Conservation (phyloP, 768 basidiomycete genomes). For the Lactifluus subvellereus region DNA sequence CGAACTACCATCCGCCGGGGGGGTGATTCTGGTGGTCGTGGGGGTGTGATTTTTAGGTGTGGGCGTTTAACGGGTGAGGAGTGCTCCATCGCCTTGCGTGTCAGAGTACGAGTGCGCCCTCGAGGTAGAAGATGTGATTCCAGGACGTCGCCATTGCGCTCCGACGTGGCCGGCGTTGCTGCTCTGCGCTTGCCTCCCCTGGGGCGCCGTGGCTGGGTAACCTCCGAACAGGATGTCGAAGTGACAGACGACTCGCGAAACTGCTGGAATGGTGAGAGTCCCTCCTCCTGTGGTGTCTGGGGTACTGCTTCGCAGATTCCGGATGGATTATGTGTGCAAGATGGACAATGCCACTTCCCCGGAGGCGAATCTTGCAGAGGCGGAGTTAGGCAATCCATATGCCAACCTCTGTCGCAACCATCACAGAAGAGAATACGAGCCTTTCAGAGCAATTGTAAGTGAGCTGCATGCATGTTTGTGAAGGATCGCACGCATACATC, state of each 20-base stretch:
- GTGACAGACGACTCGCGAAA: constrained; percentile 39
- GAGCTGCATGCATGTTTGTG: constrained; percentile 19
- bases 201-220: constrained; percentile 21
- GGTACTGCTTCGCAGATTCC: constrained; percentile 21
- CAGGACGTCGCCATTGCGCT: constrained; percentile 29
- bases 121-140: constrained; percentile 22
- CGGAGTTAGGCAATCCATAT: constrained; percentile 73
- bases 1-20: constrained; percentile 41
- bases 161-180: constrained; percentile 29
- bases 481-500: constrained; percentile 55
- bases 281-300: constrained; percentile 4
- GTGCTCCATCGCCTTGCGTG: constrained; percentile 8
- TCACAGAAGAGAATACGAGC: constrained; percentile 86
- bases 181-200: constrained; percentile 30
- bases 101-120: constrained; percentile 15
- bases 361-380: constrained; percentile 65
- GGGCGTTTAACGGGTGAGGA: constrained; percentile 18
- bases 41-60: constrained; percentile 28
- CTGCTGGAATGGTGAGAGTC: neutral
- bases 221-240: constrained; percentile 35
- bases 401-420: constrained; percentile 91
- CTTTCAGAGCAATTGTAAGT: constrained; percentile 37
- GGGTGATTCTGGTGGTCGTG: constrained; percentile 27
- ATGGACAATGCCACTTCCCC: constrained; percentile 73
- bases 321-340: constrained; percentile 35